These are phyloP conservation scores for Papiliotrema flavescens DNA, from an alignment of 1,284 basidiomycete species.

Conservation along the genomic window DNA sequence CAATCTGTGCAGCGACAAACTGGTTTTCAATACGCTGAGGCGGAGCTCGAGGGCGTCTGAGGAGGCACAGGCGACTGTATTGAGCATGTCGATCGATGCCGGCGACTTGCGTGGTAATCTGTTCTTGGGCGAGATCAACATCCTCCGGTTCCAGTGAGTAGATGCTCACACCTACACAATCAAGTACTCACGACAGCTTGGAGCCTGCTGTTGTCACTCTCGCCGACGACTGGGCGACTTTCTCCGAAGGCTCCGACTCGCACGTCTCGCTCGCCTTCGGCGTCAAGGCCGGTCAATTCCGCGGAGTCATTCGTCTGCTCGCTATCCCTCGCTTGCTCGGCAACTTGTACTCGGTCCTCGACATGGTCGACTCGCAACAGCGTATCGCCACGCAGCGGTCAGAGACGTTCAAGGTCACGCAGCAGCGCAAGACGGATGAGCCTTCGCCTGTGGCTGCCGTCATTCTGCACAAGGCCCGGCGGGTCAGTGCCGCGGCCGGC, in stretches of 20 bases:
- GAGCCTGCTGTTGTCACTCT: constrained; percentile 72
- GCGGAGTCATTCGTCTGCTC: constrained; percentile 64
- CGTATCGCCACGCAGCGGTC: constrained; percentile 50
- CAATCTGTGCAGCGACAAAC: constrained; percentile 62
- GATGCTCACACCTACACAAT: background rate
- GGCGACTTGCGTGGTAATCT: constrained; percentile 65
- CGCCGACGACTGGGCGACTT: constrained; percentile 74
- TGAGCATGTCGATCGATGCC: constrained; percentile 71
- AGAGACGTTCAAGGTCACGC: constrained; percentile 68
- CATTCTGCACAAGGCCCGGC: constrained; percentile 65
- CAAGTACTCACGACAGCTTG: constrained; percentile 54
- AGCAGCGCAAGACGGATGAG: constrained; percentile 53
- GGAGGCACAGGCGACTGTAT: constrained; percentile 52
- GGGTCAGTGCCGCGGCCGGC: constrained; percentile 57
- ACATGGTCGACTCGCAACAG: constrained; percentile 65
- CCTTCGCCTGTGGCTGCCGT: constrained; percentile 77
- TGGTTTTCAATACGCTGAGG: constrained; percentile 70
- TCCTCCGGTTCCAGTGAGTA: constrained; percentile 72
- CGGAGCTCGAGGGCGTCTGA: constrained; percentile 50
- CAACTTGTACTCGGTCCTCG: constrained; percentile 39
- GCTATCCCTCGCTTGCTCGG: constrained; percentile 41
- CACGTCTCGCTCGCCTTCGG: constrained; percentile 72
- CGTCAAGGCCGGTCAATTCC: constrained; percentile 67
- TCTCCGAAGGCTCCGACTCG: constrained; percentile 53
- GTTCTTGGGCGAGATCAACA: constrained; percentile 70